Conservation (phyloP, 2,329 filamentous ascomycete genomes). For the Diaporthe vexans region DNA sequence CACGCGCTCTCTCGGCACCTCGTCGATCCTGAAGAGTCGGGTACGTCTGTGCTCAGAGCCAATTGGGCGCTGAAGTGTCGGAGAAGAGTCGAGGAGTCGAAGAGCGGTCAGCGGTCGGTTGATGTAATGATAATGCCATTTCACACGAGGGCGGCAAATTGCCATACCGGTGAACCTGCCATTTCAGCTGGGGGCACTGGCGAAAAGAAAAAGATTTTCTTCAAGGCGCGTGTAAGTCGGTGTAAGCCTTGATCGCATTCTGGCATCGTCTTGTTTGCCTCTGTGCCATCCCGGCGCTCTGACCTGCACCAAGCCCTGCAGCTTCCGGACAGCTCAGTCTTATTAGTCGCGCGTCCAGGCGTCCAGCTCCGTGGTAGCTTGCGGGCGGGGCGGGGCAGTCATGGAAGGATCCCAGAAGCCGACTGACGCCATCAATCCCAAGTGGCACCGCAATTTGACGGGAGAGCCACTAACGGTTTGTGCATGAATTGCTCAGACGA, state of each 20-base stretch:
- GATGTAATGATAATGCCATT: conserved; percentile 34
- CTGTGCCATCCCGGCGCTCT: conserved; percentile 21
- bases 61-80: conserved; percentile 29
- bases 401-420: conserved; percentile 33
- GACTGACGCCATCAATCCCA: conserved; percentile 41
- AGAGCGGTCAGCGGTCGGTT: conserved; percentile 19
- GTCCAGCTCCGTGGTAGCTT: conserved; percentile 13
- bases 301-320: conserved; percentile 21
- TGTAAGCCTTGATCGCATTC: conserved; percentile 37
- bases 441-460: conserved; percentile 45
- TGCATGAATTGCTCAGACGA: conserved; percentile 43
- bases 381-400: conserved; percentile 30
- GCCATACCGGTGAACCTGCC: conserved; percentile 4
- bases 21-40: conserved; percentile 27
- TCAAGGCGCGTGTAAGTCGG: conserved; percentile 30
- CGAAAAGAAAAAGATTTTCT: conserved; percentile 6
- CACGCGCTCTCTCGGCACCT: conserved; percentile 5
- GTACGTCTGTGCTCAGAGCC: conserved; percentile 35
- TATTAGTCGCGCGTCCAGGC: not conserved
- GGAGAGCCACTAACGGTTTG: conserved; percentile 43
- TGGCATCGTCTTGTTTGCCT: conserved; percentile 17
- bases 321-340: no score
- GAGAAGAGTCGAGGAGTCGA: not conserved
- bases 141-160: conserved; percentile 10
- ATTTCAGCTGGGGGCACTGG: not conserved